phyloP scores from a whole-genome alignment of 1,284 basidiomycete species.

The Cutaneotrichosporon sp. region DNA sequence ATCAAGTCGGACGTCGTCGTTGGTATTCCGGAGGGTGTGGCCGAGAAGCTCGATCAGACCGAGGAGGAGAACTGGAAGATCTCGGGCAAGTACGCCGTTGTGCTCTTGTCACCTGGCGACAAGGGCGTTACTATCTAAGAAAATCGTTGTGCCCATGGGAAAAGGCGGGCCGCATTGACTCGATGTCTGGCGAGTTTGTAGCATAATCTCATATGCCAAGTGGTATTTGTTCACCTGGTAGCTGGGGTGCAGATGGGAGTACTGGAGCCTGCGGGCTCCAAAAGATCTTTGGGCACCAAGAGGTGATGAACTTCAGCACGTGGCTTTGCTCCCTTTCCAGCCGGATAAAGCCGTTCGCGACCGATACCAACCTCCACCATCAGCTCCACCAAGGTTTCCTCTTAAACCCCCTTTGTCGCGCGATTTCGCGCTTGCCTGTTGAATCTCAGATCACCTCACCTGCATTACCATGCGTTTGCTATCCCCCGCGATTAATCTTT shows the following conservation, averaged over 20 bases:
- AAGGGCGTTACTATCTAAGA: neutral
- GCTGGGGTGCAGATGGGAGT: no score
- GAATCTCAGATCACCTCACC: no score
- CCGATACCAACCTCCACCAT: neutral
- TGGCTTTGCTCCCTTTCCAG: neutral
- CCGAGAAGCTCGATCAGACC: constrained; percentile 73
- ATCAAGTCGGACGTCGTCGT: constrained; percentile 75
- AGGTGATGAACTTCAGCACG: neutral
- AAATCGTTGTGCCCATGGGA: neutral
- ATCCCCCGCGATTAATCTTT: no score
- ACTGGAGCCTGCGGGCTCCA: no score
- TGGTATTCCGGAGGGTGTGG: constrained; percentile 62
- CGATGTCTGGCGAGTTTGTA: neutral
- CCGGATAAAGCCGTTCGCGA: neutral
- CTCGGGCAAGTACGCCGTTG: constrained; percentile 75
- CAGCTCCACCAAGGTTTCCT: neutral
- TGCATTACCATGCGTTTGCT: no score
- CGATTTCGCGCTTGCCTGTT: no score
- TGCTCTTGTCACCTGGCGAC: neutral
- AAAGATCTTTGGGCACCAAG: no score
- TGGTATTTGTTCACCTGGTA: neutral
- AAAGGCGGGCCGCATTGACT: neutral
- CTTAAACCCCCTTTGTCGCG: no score
- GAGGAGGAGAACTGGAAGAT: constrained; percentile 92
- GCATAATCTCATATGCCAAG: neutral